Evolutionary conservation across 768 basidiomycete genomes (phyloP).

Genomic region (Rhizopogon vinicolor): DNA sequence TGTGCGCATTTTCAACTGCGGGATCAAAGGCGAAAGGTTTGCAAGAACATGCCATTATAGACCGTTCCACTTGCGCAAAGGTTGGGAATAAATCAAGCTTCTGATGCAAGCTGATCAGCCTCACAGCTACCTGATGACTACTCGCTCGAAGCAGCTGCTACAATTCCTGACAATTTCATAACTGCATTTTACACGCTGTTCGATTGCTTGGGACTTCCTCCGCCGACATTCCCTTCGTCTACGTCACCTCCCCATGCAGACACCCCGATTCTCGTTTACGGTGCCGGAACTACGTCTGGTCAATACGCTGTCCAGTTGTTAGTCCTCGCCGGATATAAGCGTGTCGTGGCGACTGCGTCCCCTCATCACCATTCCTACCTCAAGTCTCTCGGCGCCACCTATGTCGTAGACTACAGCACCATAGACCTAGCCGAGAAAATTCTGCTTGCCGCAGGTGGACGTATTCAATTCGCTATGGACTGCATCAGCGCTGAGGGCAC

Average conservation of each 20-base stretch:
- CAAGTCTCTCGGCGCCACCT: conserved; percentile 34
- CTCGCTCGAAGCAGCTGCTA: conserved; percentile 33
- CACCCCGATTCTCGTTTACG: conserved; percentile 39
- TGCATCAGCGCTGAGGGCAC: conserved; percentile 34
- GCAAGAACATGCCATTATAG: conserved; percentile 33
- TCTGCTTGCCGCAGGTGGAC: conserved; percentile 25
- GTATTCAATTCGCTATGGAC: conserved; percentile 31
- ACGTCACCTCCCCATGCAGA: conserved; percentile 24
- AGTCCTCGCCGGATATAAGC: conserved; percentile 37
- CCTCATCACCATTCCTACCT: conserved; percentile 34
- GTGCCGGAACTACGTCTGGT: conserved; percentile 38
- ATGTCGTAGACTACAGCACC: conserved; percentile 37
- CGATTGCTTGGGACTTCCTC: conserved; percentile 31
- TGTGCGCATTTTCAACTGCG: conserved; percentile 23
- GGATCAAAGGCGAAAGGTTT: conserved; percentile 25
- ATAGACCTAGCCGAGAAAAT: conserved; percentile 32
- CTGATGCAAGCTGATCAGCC: background rate
- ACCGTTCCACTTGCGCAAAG: conserved; percentile 30
- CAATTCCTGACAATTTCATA: conserved; percentile 40
- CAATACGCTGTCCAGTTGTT: conserved; percentile 37
- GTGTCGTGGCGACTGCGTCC: conserved; percentile 39
- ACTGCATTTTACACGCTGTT: conserved; percentile 38
- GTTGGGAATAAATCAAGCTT: conserved; percentile 16
- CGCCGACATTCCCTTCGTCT: conserved; percentile 25
- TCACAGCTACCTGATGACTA: conserved; percentile 38